Evolutionary conservation across 805 yeast genomes (phyloP).

Genomic region (Wickerhamomyces sydowiorum): DNA sequence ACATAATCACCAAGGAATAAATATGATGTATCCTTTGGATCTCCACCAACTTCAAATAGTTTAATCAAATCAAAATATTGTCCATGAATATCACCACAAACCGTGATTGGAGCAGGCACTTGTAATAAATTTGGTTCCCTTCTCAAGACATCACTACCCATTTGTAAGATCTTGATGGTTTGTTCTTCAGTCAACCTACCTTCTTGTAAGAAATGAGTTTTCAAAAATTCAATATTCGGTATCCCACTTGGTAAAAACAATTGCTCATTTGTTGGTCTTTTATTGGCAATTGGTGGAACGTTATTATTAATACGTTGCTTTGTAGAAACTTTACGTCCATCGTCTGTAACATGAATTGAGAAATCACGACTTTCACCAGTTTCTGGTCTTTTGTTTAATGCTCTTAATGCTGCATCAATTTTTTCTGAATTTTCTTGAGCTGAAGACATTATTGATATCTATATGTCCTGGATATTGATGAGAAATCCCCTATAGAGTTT

Average conservation of each 20-base stretch:
- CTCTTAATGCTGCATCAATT: conserved; percentile 60
- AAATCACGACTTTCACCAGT: conserved; percentile 24
- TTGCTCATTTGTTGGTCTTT: conserved; percentile 60
- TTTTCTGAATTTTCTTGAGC: conserved; percentile 44
- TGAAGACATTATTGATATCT: conserved; percentile 14
- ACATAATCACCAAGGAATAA: conserved; percentile 92
- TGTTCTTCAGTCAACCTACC: conserved; percentile 75
- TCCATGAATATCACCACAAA: conserved; percentile 98
- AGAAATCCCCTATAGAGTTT: too few relatives aligned
- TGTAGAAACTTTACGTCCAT: conserved; percentile 44
- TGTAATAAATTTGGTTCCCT: conserved; percentile 74
- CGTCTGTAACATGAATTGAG: conserved; percentile 40
- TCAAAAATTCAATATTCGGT: conserved; percentile 69
- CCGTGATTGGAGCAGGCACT: conserved; percentile 90
- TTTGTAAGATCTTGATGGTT: conserved; percentile 56
- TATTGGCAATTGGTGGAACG: conserved; percentile 64
- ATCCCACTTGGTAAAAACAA: conserved; percentile 57
- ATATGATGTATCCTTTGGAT: conserved; percentile 70
- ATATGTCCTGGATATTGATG: background rate
- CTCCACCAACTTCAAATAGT: conserved; percentile 89
- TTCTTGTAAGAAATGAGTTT: conserved; percentile 69
- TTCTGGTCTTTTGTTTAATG: conserved; percentile 41
- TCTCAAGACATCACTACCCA: conserved; percentile 58
- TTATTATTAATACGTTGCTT: conserved; percentile 40
- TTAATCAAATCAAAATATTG: conserved; percentile 88